Base-by-base conservation (phyloP, 495 filamentous ascomycete genomes). In the Daldinia grandis region DNA sequence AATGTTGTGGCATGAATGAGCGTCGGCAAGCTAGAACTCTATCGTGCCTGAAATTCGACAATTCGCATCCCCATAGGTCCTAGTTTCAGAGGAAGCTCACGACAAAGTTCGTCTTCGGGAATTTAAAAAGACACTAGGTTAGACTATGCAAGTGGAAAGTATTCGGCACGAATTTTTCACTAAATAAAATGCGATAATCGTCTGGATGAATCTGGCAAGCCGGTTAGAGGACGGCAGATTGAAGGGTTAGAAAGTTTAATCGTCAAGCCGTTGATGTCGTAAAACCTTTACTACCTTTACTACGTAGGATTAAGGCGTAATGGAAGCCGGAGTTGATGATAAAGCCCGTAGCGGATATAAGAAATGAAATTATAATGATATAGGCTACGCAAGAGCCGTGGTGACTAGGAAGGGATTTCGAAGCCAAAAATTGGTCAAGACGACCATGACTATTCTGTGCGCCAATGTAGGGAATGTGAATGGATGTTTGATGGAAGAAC, bases 91-190 rank as follows among this genome's bases (percentile, higher is more conserved):
- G 28, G 57, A 60, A 67, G 54, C 31, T 58, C 42, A 35, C 62
- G n/a, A 55, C 35, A 66, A 63, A 67, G 69, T 72, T 72, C 24
- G 69, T 68, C 59, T 57, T 65, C 61, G 61, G 70, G 61, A 62
- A 68, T 64, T 68, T 65, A 8, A 33, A 62, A 51, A 62, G 51
- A 62, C 40, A 47, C 65, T 68, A 27, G 27, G 50, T 54, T 54
- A 68, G 58, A 69, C 51, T 49, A 58, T 55, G 65, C 12, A 27
- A 4, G 51, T 27, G 51, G 28, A n/a, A 28, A 51, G 25, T 30
- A 15, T 51, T 19, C 51, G 51, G 30, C 53, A 19, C 53, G 10
- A 56, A 30, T 35, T 37, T 12, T 30, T 56, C 4, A 19, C 53
- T 21, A 21, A 24, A 35, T 31, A 56, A 35, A 56, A 30, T 31